Evolutionary conservation across 192 early-diverging fungal species (phyloP), one percentile per base, ranked within the genome.

Genomic region (Coemansia sp.): DNA sequence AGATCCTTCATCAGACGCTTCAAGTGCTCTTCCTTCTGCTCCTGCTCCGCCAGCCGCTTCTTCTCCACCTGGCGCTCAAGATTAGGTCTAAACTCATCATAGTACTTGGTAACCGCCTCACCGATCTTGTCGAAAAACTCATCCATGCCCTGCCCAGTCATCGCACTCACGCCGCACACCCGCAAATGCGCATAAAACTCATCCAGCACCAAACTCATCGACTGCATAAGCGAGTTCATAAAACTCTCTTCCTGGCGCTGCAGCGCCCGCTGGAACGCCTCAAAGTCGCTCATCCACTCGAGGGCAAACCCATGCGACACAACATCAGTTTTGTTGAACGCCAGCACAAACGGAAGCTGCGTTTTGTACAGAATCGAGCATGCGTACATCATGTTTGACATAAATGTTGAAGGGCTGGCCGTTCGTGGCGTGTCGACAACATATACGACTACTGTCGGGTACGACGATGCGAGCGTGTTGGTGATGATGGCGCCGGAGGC

Each of bases 331-430:
- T 98, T 98, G 84, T 95, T 96, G 82, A 98, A 98, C 3, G 92
- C 92, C 43, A 98, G 79, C 31, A 98, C 83, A 62, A 98, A 97
- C 21, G 96, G 96, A 25, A 98, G 79, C 72, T 93, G 92, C 31
- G 96, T 98, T 71, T 97, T 97, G 87, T 98, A 98, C 38, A 98
- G 85, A 72, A 98, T 98, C 41, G 83, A 89, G 75, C 93, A 93
- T 27, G 96, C 96, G 75, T 98, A 98, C 59, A 98, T 83, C 95
- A 98, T 97, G 81, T 98, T 98, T 66, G 90, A 91, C 94, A 98
- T 96, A 74, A 98, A 98, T 2, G 96, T 98, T 12, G 92, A 91
- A 6, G 96, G 96, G 48, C 83, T 80, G 19, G 92, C 88, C 9
- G 93, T 92, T 35, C 96, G 88, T 1, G 96, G 95, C 38, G 96